Conservation (phyloP, 108 stramenopile genomes). For the Cyclotella cryptica region DNA sequence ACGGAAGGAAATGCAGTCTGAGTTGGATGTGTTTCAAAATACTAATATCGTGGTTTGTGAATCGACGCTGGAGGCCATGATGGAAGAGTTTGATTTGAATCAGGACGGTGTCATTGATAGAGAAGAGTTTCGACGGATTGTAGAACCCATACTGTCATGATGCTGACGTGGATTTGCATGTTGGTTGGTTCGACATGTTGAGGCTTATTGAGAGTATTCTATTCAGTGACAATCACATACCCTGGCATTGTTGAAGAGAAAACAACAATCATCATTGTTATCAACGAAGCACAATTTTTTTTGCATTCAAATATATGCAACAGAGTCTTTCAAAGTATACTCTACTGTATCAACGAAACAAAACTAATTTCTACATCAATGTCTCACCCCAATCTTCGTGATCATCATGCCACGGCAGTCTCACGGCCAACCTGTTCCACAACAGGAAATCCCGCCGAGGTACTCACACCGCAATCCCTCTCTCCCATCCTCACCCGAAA, state of each 20-base stretch:
- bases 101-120: conserved; percentile 34
- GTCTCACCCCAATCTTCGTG: too few relatives aligned
- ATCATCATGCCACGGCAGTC: conserved; percentile 13
- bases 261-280: too few relatives aligned
- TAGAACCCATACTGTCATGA: conserved; percentile 26
- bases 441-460: conserved; percentile 37
- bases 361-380: too few relatives aligned
- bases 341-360: too few relatives aligned
- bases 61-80: conserved; percentile 26
- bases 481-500: conserved; percentile 40
- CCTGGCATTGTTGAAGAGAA: too few relatives aligned
- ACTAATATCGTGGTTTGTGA: conserved; percentile 8
- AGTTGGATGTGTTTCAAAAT: not conserved
- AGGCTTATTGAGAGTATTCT: too few relatives aligned
- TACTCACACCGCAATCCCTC: conserved; percentile 41
- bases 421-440: not conserved
- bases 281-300: too few relatives aligned
- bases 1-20: not conserved
- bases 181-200: too few relatives aligned
- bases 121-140: conserved; percentile 24
- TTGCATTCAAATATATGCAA: too few relatives aligned
- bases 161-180: too few relatives aligned
- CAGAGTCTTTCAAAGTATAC: too few relatives aligned
- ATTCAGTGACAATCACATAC: too few relatives aligned
- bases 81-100: conserved; percentile 40